These are phyloP conservation scores for Ophiostoma quercus DNA, from an alignment of 2,329 filamentous ascomycete genomes.

Conservation along the genomic window DNA sequence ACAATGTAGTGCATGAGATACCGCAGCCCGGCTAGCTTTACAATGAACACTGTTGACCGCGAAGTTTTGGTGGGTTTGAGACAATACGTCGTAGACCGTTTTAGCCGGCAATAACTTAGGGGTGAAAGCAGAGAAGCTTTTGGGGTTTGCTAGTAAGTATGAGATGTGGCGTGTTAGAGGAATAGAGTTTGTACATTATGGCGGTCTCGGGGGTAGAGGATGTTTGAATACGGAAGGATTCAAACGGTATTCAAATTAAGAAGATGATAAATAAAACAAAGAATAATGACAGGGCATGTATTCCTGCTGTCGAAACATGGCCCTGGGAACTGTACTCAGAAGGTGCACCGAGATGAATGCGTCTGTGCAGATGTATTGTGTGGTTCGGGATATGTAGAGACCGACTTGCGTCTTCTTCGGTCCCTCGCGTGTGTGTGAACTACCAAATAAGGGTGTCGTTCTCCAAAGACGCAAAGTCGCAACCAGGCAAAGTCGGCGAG, in stretches of 20 bases:
- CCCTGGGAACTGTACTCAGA: background rate
- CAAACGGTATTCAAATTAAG: background rate
- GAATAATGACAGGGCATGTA: background rate
- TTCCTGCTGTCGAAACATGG: background rate
- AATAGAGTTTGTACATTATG: background rate
- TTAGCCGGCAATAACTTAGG: background rate
- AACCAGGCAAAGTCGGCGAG: background rate
- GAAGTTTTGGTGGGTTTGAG: background rate
- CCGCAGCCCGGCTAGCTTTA: no score
- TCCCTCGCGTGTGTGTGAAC: background rate
- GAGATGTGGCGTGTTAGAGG: slow-evolving; percentile 1
- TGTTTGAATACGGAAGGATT: background rate
- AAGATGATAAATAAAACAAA: background rate
- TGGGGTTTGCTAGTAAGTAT: background rate
- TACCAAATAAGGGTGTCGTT: background rate
- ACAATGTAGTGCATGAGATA: background rate
- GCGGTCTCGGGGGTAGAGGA: background rate
- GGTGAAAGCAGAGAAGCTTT: background rate
- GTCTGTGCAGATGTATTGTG: background rate
- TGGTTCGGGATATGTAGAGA: background rate
- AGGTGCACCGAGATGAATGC: background rate
- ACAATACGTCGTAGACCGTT: background rate
- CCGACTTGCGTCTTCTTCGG: background rate
- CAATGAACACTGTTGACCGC: background rate
- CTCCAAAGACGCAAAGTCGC: background rate